Conservation (phyloP, 1,284 basidiomycete genomes). For the Puccinia triticina region DNA sequence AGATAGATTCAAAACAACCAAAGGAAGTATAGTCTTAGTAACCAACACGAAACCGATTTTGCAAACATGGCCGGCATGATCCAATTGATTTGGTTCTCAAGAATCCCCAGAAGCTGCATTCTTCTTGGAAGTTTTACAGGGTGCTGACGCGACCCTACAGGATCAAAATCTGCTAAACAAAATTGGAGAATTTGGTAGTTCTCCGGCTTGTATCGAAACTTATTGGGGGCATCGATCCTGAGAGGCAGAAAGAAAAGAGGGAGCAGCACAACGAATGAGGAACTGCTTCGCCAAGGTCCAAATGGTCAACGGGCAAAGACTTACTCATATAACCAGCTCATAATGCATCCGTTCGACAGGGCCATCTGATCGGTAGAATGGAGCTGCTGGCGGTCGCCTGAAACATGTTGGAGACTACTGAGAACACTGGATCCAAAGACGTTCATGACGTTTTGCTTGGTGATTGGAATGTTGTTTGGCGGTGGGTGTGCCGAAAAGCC, state of each 20-base stretch:
- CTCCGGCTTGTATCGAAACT: constrained; percentile 47
- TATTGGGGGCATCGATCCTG: constrained; percentile 37
- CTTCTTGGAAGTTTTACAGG: background rate
- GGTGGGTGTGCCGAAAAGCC: background rate
- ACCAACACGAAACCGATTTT: constrained; percentile 22
- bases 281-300: background rate
- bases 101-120: background rate
- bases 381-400: background rate
- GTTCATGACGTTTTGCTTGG: constrained; percentile 42
- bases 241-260: background rate
- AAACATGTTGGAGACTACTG: constrained; percentile 1
- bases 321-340: constrained; percentile 44
- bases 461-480: constrained; percentile 4
- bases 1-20: background rate
- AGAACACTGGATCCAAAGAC: constrained; percentile 21
- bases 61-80: constrained; percentile 13
- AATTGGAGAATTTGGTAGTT: constrained; percentile 36
- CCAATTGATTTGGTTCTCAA: background rate
- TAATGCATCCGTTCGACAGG: constrained; percentile 14
- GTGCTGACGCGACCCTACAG: background rate
- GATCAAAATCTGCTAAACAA: constrained; percentile 32
- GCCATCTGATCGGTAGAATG: background rate
- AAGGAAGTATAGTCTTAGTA: background rate
- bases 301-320: background rate
- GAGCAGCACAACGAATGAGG: background rate